Evolutionary conservation across 257 asterid genomes (phyloP), one percentile per base, ranked within the genome.

Genomic region (Gynochthodes officinalis): DNA sequence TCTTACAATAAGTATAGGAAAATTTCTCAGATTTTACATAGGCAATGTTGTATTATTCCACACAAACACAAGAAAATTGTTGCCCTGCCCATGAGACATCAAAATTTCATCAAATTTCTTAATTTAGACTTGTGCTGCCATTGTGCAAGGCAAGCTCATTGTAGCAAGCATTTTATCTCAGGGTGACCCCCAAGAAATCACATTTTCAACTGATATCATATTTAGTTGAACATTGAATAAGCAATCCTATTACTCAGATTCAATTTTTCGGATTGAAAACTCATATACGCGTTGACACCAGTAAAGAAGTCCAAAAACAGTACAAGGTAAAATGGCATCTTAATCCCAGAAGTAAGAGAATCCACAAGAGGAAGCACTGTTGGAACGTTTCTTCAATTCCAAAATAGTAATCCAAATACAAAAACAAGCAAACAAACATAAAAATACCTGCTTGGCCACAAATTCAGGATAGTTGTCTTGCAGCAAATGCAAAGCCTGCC

Each of bases 391-490:
- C 39, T 18, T 21, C 1, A 30, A 28, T 30, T 44, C 43, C 13
- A n/a, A n/a, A n/a, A n/a, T n/a, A n/a, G n/a, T n/a, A n/a, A n/a
- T n/a, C n/a, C n/a, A 66, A 14, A 16, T 15, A 7, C 16, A 5
- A 25, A 13, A 48, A 48, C 32, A 60, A 59, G 28, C 12, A 15
- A 46, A 4, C 48, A 61, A 19, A 46, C 5, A 72, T 13, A 66
- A 68, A 52, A 52, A 37, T 76, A 93, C 99, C 97, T 94, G 97
- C 80, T 94, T 94, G 0, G 96, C 80, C 9, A 94, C 98, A 52
- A 91, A 91, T 69, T 94, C 98, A 2, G 99, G 98, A 73, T 91
- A 94, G 80, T 94, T 94, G 68, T 94, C 98, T 86, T 94, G 99
- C 73, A 94, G 90, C 80, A 89, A 76, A n/a, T 81, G 89, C 80